Evolutionary conservation across 2,329 filamentous ascomycete genomes (phyloP).

Genomic region (Parasarocladium wereldwijsianum): DNA sequence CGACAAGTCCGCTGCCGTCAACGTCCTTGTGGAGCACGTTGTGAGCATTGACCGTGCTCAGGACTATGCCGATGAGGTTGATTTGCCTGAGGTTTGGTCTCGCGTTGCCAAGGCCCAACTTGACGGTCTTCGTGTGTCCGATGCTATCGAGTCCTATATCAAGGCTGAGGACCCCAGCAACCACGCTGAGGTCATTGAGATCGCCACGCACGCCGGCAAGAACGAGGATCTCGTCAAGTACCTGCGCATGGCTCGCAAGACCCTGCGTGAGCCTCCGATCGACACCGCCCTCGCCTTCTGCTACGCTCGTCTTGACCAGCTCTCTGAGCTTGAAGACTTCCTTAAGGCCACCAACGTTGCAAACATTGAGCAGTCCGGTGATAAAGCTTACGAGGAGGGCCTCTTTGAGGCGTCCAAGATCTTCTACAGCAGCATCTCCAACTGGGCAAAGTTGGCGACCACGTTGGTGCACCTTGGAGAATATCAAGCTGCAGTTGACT

Average conservation of each 20-base stretch:
- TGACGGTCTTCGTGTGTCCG: conserved; percentile 81
- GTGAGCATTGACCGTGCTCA: conserved; percentile 97
- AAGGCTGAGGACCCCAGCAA: conserved; percentile 87
- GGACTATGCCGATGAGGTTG: conserved; percentile 87
- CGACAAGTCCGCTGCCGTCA: conserved; percentile 73
- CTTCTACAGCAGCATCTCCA: conserved; percentile 95
- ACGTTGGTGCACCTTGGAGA: conserved; percentile 94
- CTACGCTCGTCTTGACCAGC: conserved; percentile 81
- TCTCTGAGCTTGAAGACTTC: conserved; percentile 92
- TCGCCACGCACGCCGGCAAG: conserved; percentile 87
- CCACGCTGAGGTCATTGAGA: conserved; percentile 92
- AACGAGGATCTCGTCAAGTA: conserved; percentile 96
- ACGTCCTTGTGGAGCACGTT: conserved; percentile 88
- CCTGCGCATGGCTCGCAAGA: conserved; percentile 94
- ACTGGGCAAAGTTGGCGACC: conserved; percentile 98
- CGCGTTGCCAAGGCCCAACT: conserved; percentile 96
- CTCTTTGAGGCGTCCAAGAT: conserved; percentile 96
- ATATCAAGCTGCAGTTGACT: conserved; percentile 95
- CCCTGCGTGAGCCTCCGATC: conserved; percentile 79
- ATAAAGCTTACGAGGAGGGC: conserved; percentile 93
- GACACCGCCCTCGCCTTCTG: conserved; percentile 91
- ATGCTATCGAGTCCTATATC: conserved; percentile 95
- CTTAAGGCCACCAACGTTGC: conserved; percentile 85
- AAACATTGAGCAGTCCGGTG: conserved; percentile 89
- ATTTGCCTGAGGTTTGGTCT: conserved; percentile 93